phyloP scores from a whole-genome alignment of 805 yeast species.

The Barnettozyma vustinii region DNA sequence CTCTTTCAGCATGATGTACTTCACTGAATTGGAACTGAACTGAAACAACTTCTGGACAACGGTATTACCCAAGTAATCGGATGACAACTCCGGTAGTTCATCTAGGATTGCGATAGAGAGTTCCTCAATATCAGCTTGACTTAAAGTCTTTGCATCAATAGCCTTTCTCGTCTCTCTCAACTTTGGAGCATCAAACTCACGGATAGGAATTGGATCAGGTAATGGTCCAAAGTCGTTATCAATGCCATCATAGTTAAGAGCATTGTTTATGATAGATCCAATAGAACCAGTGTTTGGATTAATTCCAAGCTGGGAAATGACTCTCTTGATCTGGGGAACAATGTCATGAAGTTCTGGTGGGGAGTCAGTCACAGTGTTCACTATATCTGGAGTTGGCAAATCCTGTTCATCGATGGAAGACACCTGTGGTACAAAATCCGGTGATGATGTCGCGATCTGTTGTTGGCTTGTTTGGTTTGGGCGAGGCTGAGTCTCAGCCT shows the following conservation, averaged over 20 bases:
- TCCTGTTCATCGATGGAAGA: conserved; percentile 4
- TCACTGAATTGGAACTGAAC: conserved; percentile 59
- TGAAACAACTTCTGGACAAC: conserved; percentile 89
- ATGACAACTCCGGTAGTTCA: conserved; percentile 85
- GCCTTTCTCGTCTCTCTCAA: conserved; percentile 80
- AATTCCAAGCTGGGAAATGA: conserved; percentile 31
- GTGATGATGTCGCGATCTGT: conserved; percentile 22
- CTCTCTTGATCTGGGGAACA: conserved; percentile 24
- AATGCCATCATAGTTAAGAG: conserved; percentile 40
- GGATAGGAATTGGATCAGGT: conserved; percentile 63
- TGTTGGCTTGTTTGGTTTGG: conserved; percentile 1
- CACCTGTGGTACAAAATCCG: not conserved
- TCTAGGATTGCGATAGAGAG: conserved; percentile 77
- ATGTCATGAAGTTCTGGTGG: conserved; percentile 24
- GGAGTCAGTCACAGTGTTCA: conserved; percentile 13
- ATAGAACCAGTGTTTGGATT: conserved; percentile 28
- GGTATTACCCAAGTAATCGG: conserved; percentile 94
- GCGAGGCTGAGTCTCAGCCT: conserved; percentile 5
- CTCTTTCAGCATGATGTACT: conserved; percentile 73
- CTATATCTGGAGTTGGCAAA: conserved; percentile 6
- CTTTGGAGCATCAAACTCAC: conserved; percentile 83
- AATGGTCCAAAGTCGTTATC: conserved; percentile 62
- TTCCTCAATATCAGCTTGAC: conserved; percentile 69
- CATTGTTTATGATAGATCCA: conserved; percentile 39
- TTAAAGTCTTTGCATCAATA: conserved; percentile 48